Base-by-base conservation (phyloP, 805 yeast genomes). In the Schwanniomyces yamadae region DNA sequence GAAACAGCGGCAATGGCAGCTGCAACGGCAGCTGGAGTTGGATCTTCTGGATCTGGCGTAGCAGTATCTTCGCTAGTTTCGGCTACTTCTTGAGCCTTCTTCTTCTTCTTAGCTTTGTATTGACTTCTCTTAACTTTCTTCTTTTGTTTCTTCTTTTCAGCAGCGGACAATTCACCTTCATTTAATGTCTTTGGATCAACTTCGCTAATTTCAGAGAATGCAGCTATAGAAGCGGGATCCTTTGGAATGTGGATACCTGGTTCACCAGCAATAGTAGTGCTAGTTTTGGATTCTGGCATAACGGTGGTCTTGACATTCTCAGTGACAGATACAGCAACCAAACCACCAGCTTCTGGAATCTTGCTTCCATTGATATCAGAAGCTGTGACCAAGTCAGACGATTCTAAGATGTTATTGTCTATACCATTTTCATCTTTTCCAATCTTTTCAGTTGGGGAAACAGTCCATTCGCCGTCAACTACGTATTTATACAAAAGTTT, bases 231-330 rank as follows among this genome's bases (percentile, higher is more conserved):
- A 28, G 71, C 73, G 13, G 86, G 73, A 52, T 84, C 74, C 27
- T 64, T 50, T 31, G 91, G 91, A 46, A 84, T 56, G 24, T 67
- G 74, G 41, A 84, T 71, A 31, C 95, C 95, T 19, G 93, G 88
- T 52, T 84, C 90, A 33, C 87, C 84, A 23, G 68, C 45, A 37
- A 73, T 49, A 40, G 64, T 62, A 35, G 61, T 68, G 25, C 52
- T 34, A 13, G 51, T 56, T 39, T 59, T 69, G 21, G 50, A 38
- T 9, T 49, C 36, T 13, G 73, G 71, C 53, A 65, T 40, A 20
- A 64, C 73, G 20, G 71, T 64, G 35, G 72, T 50, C 39, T 48
- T 57, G 21, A 57, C 41, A 16, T 42, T 48, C 15, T 34, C 37
- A 18, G 15, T 6, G 6, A 18, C 23, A 6, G 32, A 69, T 19